phyloP scores from a whole-genome alignment of 345 rosid genomes.

The Gossypium anomalum region DNA sequence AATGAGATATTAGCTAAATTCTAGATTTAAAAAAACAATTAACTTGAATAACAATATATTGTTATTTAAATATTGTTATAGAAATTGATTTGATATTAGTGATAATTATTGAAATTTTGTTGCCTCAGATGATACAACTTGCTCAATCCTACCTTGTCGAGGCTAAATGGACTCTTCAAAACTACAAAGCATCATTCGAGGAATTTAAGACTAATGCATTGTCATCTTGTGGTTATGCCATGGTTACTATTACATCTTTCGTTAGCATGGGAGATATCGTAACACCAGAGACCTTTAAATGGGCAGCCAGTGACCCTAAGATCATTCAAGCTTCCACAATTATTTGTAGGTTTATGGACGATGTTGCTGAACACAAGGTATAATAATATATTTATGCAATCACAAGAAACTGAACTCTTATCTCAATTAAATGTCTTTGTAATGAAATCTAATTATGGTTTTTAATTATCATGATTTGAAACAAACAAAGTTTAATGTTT shows the following conservation, averaged over 20 bases:
- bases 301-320: constrained; percentile 19
- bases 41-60: no score
- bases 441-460: no score
- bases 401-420: neutral
- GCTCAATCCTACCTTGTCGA: constrained; percentile 17
- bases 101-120: neutral
- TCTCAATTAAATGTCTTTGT: neutral
- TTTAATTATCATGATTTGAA: no score
- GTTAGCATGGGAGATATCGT: constrained; percentile 27
- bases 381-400: neutral
- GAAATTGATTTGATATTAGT: neutral
- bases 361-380: constrained; percentile 19
- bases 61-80: no score
- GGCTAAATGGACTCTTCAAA: constrained; percentile 28
- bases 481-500: no score
- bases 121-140: constrained; percentile 21
- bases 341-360: constrained; percentile 31
- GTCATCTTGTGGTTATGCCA: constrained; percentile 2
- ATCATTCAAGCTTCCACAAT: constrained; percentile 14
- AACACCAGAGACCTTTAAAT: constrained; percentile 20
- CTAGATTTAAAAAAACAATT: no score
- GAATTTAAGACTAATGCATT: constrained; percentile 25
- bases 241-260: constrained; percentile 18
- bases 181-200: constrained; percentile 23
- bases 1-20: no score